These are phyloP conservation scores for slime mould (Dictyostelium discoideum) DNA, from an alignment of 78 protist genomes.

Conservation along the genomic window dicty_2.7 NC_007090.3:3526501-3527000, in stretches of 20 bases:
- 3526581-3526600: neutral
- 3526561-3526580: neutral
- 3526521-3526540: constrained; percentile 4
- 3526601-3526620: neutral
- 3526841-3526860: no score
- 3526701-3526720: neutral
- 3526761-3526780: no score
- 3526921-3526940: no score
- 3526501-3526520: neutral
- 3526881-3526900: neutral
- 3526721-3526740: neutral
- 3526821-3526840: no score
- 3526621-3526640: constrained; percentile 5
- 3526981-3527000: no score
- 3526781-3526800: neutral
- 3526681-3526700: neutral
- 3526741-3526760: no score
- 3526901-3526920: neutral
- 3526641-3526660: neutral
- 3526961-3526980: neutral
- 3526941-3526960: neutral
- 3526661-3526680: neutral
- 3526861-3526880: neutral
- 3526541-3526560: neutral
- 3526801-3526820: neutral